These are phyloP conservation scores for Pichia sp. DNA, from an alignment of 1,139 yeast species.

Conservation along the genomic window DNA sequence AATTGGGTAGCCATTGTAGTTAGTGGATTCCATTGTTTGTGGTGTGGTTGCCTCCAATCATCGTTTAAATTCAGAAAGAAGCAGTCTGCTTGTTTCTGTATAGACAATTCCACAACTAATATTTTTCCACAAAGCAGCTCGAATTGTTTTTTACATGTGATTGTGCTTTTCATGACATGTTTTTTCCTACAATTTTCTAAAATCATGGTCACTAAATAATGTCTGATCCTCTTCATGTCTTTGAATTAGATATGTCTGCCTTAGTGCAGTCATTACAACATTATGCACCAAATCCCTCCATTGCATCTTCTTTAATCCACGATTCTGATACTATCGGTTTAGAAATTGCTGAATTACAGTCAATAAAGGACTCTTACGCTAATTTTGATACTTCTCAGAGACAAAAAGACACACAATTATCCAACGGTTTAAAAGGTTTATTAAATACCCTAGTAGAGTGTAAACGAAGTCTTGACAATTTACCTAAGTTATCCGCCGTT, in stretches of 20 bases:
- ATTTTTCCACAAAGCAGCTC: too few relatives aligned
- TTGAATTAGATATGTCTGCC: conserved; percentile 6
- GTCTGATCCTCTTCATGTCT: conserved; percentile 4
- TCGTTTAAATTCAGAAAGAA: too few relatives aligned
- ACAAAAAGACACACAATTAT: conserved; percentile 1
- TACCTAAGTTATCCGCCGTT: too few relatives aligned
- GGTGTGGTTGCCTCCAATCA: background rate
- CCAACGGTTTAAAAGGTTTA: background rate
- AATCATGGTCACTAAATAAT: too few relatives aligned
- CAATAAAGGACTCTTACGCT: background rate
- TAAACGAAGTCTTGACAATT: conserved; percentile 8
- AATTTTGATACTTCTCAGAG: conserved; percentile 2
- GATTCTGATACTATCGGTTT: conserved; percentile 11
- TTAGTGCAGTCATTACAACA: conserved; percentile 10
- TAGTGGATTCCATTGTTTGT: background rate
- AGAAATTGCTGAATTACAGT: background rate
- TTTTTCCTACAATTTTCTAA: too few relatives aligned
- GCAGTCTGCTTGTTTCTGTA: too few relatives aligned
- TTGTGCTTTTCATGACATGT: too few relatives aligned
- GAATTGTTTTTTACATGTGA: too few relatives aligned
- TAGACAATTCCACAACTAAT: too few relatives aligned
- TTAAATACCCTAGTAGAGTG: conserved; percentile 7
- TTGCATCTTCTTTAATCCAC: conserved; percentile 1
- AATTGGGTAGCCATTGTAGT: background rate
- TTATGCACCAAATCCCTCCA: conserved; percentile 5